Percentiles rank a stretch among this genome's conserved stretches.
Conservation (phyloP, 441 rosid genomes). For the Heliophila coronopifolia region DNA sequence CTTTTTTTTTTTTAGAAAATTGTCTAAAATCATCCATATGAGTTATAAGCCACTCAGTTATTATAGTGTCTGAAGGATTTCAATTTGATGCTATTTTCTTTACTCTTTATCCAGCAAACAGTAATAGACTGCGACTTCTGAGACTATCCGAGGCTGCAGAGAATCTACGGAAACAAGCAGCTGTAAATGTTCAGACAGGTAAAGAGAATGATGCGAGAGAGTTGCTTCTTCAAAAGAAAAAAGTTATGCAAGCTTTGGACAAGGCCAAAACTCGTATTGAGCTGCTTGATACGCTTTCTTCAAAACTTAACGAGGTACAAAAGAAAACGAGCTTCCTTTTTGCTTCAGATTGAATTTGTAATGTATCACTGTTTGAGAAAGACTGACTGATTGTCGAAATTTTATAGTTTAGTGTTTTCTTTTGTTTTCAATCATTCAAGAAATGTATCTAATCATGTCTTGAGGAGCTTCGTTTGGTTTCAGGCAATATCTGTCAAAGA, state of each 20-base stretch:
- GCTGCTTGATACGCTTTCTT: constrained; percentile 55
- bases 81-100: neutral
- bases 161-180: constrained; percentile 69
- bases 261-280: constrained; percentile 64
- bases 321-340: no score
- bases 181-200: constrained; percentile 50
- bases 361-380: neutral
- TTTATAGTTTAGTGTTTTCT: neutral
- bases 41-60: no score
- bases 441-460: constrained; percentile 2
- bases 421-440: neutral
- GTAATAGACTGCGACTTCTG: constrained; percentile 67
- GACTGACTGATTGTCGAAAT: neutral
- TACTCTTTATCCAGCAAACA: constrained; percentile 42
- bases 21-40: no score
- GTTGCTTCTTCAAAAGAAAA: constrained; percentile 72
- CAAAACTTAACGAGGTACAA: constrained; percentile 66
- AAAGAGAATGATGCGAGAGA: constrained; percentile 73
- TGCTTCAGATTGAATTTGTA: neutral
- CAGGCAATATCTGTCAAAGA: constrained; percentile 78
- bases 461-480: constrained; percentile 32
- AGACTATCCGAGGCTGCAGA: constrained; percentile 75
- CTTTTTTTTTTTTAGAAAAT: no score
- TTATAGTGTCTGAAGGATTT: neutral
- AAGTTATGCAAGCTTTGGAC: constrained; percentile 68